A percentile compares a stretch with the other conserved stretches of the same genome.
Evolutionary conservation across 306 rosid genomes (phyloP).

Genomic region (Prunus armeniaca): DNA sequence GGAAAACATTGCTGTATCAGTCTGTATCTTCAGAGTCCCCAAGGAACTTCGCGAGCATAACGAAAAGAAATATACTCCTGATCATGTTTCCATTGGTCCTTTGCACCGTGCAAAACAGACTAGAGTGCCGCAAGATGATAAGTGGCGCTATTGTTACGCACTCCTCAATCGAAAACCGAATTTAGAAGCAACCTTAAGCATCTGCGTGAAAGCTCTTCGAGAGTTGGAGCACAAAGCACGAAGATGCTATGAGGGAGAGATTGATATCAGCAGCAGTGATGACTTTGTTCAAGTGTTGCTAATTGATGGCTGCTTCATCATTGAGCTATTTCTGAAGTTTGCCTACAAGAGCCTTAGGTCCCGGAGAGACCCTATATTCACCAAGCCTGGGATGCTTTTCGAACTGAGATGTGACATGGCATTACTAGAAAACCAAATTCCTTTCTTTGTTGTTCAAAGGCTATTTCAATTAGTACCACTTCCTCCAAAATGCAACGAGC

Average conservation of each 20-base stretch:
- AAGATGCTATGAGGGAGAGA: constrained; percentile 30
- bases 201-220: constrained; percentile 34
- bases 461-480: constrained; percentile 39
- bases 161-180: constrained; percentile 45
- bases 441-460: constrained; percentile 41
- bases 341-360: constrained; percentile 37
- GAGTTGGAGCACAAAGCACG: constrained; percentile 42
- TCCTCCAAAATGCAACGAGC: constrained; percentile 28
- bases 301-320: constrained; percentile 58
- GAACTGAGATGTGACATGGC: constrained; percentile 34
- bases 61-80: constrained; percentile 22
- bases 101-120: constrained; percentile 23
- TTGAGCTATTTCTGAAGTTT: constrained; percentile 49
- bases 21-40: constrained; percentile 43
- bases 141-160: constrained; percentile 50
- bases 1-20: constrained; percentile 35
- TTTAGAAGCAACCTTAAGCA: constrained; percentile 31
- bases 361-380: constrained; percentile 44
- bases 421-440: constrained; percentile 59
- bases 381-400: constrained; percentile 25
- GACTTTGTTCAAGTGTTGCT: constrained; percentile 45
- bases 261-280: background rate
- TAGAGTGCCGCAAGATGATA: constrained; percentile 25
- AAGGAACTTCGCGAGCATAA: background rate
- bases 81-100: constrained; percentile 52